A percentile compares a stretch with the other conserved stretches of the same genome.
Evolutionary conservation across 306 rosid genomes (phyloP).

Genomic region (Malus orientalis): DNA sequence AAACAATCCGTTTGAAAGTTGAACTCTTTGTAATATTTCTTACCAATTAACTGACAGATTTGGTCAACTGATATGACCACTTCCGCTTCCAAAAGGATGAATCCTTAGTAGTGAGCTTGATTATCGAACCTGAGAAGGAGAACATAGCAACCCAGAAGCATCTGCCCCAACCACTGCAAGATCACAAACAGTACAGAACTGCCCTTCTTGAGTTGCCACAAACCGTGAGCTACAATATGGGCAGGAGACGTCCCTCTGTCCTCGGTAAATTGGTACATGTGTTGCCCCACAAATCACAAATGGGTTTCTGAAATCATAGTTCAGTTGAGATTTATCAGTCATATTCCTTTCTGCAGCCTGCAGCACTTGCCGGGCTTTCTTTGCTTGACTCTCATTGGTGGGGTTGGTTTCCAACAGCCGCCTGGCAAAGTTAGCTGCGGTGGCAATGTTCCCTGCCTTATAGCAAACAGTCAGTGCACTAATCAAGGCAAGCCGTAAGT

Average conservation of each 20-base stretch:
- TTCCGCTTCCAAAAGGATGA: slow-evolving; percentile 33
- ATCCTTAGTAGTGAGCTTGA: slow-evolving; percentile 19
- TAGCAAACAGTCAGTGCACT: slow-evolving; percentile 71
- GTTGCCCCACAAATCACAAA: slow-evolving; percentile 88
- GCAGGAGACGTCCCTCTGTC: slow-evolving; percentile 82
- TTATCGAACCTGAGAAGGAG: slow-evolving; percentile 79
- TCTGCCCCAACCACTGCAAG: slow-evolving; percentile 81
- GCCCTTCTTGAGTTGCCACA: slow-evolving; percentile 73
- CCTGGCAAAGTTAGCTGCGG: slow-evolving; percentile 78
- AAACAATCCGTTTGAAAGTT: slow-evolving; percentile 13
- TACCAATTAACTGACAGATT: slow-evolving; percentile 20
- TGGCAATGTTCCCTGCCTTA: slow-evolving; percentile 77
- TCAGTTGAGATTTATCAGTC: slow-evolving; percentile 64
- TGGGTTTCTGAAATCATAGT: slow-evolving; percentile 86
- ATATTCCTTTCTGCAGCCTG: slow-evolving; percentile 86
- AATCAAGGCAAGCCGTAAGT: slow-evolving; percentile 74
- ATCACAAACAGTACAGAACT: slow-evolving; percentile 73
- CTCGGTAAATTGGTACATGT: slow-evolving; percentile 78
- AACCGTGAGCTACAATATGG: slow-evolving; percentile 84
- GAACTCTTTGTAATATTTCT: slow-evolving; percentile 13
- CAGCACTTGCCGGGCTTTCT: slow-evolving; percentile 78
- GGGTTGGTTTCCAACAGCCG: slow-evolving; percentile 88
- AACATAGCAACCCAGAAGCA: slow-evolving; percentile 88
- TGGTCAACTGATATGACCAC: not conserved
- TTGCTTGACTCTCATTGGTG: slow-evolving; percentile 67